Base-by-base conservation (phyloP, 495 filamentous ascomycete genomes). In the Penicillium daleae region DNA sequence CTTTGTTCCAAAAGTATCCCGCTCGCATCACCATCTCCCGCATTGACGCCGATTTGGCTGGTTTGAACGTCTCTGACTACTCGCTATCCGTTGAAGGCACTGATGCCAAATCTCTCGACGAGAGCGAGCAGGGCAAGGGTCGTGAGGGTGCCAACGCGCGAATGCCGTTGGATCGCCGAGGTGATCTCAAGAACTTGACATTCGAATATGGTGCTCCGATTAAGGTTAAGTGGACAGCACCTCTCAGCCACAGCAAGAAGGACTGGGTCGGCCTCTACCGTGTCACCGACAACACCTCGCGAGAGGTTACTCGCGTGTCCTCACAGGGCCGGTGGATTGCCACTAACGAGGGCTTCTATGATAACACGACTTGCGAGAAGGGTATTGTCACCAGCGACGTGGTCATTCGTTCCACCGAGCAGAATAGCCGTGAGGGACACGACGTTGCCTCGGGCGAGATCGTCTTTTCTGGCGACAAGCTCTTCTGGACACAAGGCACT, bases 251-350 rank as follows among this genome's bases (percentile, higher is more conserved):
- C 77, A 89, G 88, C 80, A 95, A 90, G 70, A 91, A 88, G 65
- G 95, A 99, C 74, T 99, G 95, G 95, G 86, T 99, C 54, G 94
- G 93, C 21, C 80, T 99, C 7, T 99, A 97, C 79, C 90, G 90
- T 80, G 90, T 99, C 22, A 92, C 90, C 4, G 96, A 98, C 74
- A 98, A 97, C 70, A 85, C 87, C 5, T 93, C 89, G 24, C 85
- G 95, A 44, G 91, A 97, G 48, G 78, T 89, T 26, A 95, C 94
- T 26, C 85, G 89, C 24, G 85, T 97, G 19, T 87, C 91, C 13
- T 95, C 92, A 10, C 88, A 95, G 64, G 94, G 93, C 55, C 86
- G 95, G 58, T 99, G 95, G 95, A 81, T 95, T 35, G 90, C 93
- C 1, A 90, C 89, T 2, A 90, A 88, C 62, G 79, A 84, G 42